Evolutionary conservation across 495 filamentous ascomycete species (phyloP).

Genomic region (Aspergillus conjunctus): DNA sequence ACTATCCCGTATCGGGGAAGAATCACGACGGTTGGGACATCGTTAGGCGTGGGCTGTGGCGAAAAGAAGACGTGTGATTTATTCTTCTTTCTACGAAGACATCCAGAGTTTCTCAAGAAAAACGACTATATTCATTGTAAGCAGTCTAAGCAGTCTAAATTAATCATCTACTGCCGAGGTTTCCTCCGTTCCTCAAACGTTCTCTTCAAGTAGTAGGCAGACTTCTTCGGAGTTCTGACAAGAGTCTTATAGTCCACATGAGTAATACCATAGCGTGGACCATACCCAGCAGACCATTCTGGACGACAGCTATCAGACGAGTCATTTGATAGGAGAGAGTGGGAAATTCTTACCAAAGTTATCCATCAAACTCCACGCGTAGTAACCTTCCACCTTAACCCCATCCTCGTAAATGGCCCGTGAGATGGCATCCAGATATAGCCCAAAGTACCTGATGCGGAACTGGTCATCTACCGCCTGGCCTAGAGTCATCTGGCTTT

Average conservation of each 20-base stretch:
- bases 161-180: neutral
- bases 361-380: slow-evolving; percentile 76
- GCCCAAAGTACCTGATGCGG: slow-evolving; percentile 65
- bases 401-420: slow-evolving; percentile 61
- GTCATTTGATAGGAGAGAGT: neutral
- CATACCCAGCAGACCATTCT: slow-evolving; percentile 67
- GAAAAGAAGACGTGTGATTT: no score
- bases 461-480: slow-evolving; percentile 68
- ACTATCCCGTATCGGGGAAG: neutral
- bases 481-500: slow-evolving; percentile 64
- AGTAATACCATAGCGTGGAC: slow-evolving; percentile 70
- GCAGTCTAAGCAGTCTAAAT: no score
- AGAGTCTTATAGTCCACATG: slow-evolving; percentile 63
- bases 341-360: slow-evolving; percentile 26
- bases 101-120: no score
- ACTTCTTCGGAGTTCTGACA: slow-evolving; percentile 15
- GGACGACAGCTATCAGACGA: neutral
- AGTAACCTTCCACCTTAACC: slow-evolving; percentile 64
- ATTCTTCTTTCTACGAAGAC: no score
- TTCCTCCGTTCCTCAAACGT: slow-evolving; percentile 7
- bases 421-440: slow-evolving; percentile 66
- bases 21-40: neutral
- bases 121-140: no score
- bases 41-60: neutral
- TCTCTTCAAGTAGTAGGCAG: slow-evolving; percentile 8